Evolutionary conservation across 805 yeast species (phyloP).

Genomic region (Wickerhamiella bombiphila): DNA sequence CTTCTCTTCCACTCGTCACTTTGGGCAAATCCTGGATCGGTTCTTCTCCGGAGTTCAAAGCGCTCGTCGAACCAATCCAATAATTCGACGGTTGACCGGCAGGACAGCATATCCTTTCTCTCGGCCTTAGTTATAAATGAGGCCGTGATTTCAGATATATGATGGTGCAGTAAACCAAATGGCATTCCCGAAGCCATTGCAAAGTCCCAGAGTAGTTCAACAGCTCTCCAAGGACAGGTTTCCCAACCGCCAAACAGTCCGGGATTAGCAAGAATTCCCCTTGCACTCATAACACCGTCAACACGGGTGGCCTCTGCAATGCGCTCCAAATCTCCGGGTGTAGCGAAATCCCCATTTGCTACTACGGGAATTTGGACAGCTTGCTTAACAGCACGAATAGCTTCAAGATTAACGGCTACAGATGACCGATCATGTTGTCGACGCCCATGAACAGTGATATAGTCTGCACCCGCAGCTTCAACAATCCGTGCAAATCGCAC

Average conservation of each 20-base stretch:
- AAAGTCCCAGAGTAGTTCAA: slow-evolving; percentile 71
- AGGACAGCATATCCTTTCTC: slow-evolving; percentile 50
- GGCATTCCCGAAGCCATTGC: slow-evolving; percentile 73
- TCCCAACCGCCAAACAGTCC: slow-evolving; percentile 65
- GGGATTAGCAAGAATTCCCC: slow-evolving; percentile 79
- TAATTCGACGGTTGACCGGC: slow-evolving; percentile 43
- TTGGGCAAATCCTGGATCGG: slow-evolving; percentile 57
- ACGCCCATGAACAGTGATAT: slow-evolving; percentile 88
- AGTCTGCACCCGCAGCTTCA: slow-evolving; percentile 82
- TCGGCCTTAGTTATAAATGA: slow-evolving; percentile 33
- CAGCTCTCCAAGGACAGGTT: slow-evolving; percentile 78
- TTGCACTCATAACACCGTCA: slow-evolving; percentile 91
- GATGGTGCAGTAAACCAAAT: slow-evolving; percentile 73
- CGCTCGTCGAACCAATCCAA: slow-evolving; percentile 69
- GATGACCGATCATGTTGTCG: slow-evolving; percentile 74
- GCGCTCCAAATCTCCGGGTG: slow-evolving; percentile 43
- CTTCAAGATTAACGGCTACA: slow-evolving; percentile 68
- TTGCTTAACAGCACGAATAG: slow-evolving; percentile 51
- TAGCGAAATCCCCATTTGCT: slow-evolving; percentile 95
- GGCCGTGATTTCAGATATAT: slow-evolving; percentile 73
- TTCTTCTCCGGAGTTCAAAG: slow-evolving; percentile 51
- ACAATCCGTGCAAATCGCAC: slow-evolving; percentile 54
- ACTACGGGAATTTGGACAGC: slow-evolving; percentile 57
- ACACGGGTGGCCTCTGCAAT: slow-evolving; percentile 58
- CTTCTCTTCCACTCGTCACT: slow-evolving; percentile 32